Evolutionary conservation across 1,284 basidiomycete species (phyloP).

Genomic region (Ceratobasidium sp.): DNA sequence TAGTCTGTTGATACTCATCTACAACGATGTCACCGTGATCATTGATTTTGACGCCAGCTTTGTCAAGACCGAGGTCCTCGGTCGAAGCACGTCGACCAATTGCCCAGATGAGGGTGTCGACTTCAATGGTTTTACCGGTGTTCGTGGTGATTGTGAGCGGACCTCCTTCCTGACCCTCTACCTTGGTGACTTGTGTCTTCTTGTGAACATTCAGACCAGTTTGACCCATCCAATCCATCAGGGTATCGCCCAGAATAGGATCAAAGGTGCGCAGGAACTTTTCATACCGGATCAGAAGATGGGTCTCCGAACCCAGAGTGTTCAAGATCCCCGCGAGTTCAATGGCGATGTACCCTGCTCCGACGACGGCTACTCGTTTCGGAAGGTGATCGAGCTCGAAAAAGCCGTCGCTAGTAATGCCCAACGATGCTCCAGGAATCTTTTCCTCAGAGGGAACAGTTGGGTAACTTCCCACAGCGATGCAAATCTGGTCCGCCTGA

Average conservation of each 20-base stretch:
- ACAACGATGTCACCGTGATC: constrained; percentile 82
- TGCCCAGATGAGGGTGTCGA: constrained; percentile 91
- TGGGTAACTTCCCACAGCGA: constrained; percentile 88
- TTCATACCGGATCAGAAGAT: constrained; percentile 88
- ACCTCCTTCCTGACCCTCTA: constrained; percentile 73
- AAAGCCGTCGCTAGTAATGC: constrained; percentile 94
- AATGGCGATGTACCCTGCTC: constrained; percentile 97
- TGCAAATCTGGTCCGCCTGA: constrained; percentile 73
- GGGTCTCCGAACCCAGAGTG: constrained; percentile 85
- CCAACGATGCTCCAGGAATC: constrained; percentile 88
- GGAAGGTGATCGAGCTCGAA: constrained; percentile 91
- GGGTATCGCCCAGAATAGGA: constrained; percentile 79
- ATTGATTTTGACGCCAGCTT: constrained; percentile 73
- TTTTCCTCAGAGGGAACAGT: constrained; percentile 77
- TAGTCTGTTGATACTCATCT: constrained; percentile 90
- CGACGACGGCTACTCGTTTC: constrained; percentile 89
- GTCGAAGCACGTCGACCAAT: constrained; percentile 89
- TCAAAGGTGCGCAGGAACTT: constrained; percentile 93
- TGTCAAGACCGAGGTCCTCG: constrained; percentile 76
- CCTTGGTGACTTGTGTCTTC: constrained; percentile 72
- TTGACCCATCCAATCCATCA: constrained; percentile 95
- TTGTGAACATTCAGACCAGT: constrained; percentile 89
- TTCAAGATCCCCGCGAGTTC: constrained; percentile 91
- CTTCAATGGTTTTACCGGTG: constrained; percentile 77
- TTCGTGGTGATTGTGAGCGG: constrained; percentile 72